Percentiles rank a stretch among this genome's conserved stretches.
Conservation (phyloP, 352 stramenopile species). For the Hyaloperonospora brassicae region DNA sequence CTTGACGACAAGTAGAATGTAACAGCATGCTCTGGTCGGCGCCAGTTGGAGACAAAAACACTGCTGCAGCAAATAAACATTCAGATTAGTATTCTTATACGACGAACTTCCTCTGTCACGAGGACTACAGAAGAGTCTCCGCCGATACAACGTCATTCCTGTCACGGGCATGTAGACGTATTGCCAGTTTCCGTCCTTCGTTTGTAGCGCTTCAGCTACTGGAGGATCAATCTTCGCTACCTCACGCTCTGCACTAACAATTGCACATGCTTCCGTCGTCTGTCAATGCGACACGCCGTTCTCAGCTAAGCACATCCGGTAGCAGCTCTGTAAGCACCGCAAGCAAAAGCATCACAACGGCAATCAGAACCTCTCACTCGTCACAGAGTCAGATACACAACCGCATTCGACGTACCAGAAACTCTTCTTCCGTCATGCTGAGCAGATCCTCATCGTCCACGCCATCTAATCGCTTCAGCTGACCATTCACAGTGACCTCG, state of each 20-base stretch:
- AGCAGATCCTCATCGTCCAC: slow-evolving; percentile 77
- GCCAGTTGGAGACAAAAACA: slow-evolving; percentile 1
- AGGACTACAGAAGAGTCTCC: slow-evolving; percentile 41
- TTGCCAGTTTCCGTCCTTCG: slow-evolving; percentile 15
- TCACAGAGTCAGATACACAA: not conserved
- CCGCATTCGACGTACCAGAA: slow-evolving; percentile 42
- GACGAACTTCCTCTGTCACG: slow-evolving; percentile 56
- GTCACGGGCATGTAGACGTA: slow-evolving; percentile 6
- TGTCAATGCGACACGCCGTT: slow-evolving; percentile 18
- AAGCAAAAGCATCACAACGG: not conserved
- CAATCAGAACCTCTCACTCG: not conserved
- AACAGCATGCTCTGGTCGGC: slow-evolving; percentile 19
- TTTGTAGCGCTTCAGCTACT: slow-evolving; percentile 11
- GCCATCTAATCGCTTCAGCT: slow-evolving; percentile 47
- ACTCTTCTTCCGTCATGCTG: slow-evolving; percentile 80
- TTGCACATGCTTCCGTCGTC: slow-evolving; percentile 18
- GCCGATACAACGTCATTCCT: slow-evolving; percentile 32
- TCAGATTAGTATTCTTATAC: slow-evolving; percentile 21
- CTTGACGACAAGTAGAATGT: slow-evolving; percentile 50
- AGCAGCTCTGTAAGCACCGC: slow-evolving; percentile 47
- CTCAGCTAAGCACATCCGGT: slow-evolving; percentile 45
- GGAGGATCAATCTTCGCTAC: slow-evolving; percentile 4
- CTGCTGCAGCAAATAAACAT: slow-evolving; percentile 14
- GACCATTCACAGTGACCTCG: slow-evolving; percentile 64
- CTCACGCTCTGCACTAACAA: slow-evolving; percentile 5